Evolutionary conservation across 73 alveolate species (phyloP).

Genomic region (Breviolum minutum): DNA sequence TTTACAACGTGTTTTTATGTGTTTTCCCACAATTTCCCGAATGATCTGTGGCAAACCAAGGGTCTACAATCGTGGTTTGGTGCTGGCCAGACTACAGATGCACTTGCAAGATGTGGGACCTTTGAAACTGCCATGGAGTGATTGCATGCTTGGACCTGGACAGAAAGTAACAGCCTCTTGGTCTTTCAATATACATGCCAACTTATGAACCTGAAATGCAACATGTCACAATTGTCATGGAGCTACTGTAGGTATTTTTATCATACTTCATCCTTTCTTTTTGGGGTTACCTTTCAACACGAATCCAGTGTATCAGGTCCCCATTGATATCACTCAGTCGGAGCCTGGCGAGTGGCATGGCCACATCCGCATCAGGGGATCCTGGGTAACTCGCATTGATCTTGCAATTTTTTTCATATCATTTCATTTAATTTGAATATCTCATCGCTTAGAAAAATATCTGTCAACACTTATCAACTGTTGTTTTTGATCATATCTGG

Average conservation of each 20-base stretch:
- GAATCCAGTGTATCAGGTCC: slow-evolving; percentile 14
- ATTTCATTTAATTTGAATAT: background rate
- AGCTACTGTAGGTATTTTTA: background rate
- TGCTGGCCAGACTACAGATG: slow-evolving; percentile 68
- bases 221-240: background rate
- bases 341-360: slow-evolving; percentile 94
- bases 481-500: background rate
- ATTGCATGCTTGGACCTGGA: slow-evolving; percentile 94
- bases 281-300: background rate
- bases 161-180: slow-evolving; percentile 54
- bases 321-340: slow-evolving; percentile 20
- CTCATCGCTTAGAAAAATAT: too few species aligned
- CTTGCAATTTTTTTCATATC: background rate
- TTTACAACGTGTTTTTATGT: too few species aligned
- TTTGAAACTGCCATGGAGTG: slow-evolving; percentile 56
- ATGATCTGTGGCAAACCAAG: background rate
- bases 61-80: slow-evolving; percentile 80
- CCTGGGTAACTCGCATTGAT: slow-evolving; percentile 28
- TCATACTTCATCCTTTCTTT: background rate
- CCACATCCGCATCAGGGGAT: slow-evolving; percentile 12
- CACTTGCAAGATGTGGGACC: slow-evolving; percentile 50
- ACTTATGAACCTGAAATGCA: background rate
- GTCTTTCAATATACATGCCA: background rate
- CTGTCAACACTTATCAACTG: background rate
- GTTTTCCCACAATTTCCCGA: background rate